Percentiles rank a stretch among this genome's conserved stretches.
phyloP scores from a whole-genome alignment of 805 yeast species.

The Candida rishiriensis region DNA sequence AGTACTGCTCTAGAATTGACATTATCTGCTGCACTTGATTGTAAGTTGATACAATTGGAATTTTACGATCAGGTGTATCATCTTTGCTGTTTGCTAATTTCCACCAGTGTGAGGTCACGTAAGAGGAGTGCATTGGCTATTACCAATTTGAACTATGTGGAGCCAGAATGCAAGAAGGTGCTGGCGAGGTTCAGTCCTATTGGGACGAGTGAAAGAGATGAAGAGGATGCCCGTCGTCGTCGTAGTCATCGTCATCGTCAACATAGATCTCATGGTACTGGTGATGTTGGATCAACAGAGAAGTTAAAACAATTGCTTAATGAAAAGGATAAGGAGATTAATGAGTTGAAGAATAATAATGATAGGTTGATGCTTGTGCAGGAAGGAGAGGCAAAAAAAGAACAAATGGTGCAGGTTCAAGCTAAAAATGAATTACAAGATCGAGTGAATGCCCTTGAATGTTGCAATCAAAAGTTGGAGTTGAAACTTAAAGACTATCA shows the following conservation, averaged over 20 bases:
- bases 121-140: conserved; percentile 26
- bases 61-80: conserved; percentile 20
- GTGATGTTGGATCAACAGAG: conserved; percentile 8
- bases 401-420: too few relatives aligned
- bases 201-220: conserved; percentile 15
- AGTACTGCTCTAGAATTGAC: too few relatives aligned
- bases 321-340: conserved; percentile 8
- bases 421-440: too few relatives aligned
- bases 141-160: conserved; percentile 23
- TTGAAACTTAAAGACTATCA: neutral
- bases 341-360: conserved; percentile 3
- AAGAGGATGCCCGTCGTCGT: conserved; percentile 3
- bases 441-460: too few relatives aligned
- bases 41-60: conserved; percentile 7
- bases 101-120: conserved; percentile 20
- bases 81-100: conserved; percentile 21
- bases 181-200: conserved; percentile 19
- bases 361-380: conserved; percentile 1
- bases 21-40: neutral
- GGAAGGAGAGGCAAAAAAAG: too few relatives aligned
- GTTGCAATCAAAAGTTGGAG: too few relatives aligned
- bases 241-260: neutral
- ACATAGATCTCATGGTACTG: conserved; percentile 8
- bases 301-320: conserved; percentile 6
- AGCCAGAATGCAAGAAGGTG: conserved; percentile 13